Conservation (phyloP, 2,329 filamentous ascomycete genomes). For the Curvularia spicifera region DNA sequence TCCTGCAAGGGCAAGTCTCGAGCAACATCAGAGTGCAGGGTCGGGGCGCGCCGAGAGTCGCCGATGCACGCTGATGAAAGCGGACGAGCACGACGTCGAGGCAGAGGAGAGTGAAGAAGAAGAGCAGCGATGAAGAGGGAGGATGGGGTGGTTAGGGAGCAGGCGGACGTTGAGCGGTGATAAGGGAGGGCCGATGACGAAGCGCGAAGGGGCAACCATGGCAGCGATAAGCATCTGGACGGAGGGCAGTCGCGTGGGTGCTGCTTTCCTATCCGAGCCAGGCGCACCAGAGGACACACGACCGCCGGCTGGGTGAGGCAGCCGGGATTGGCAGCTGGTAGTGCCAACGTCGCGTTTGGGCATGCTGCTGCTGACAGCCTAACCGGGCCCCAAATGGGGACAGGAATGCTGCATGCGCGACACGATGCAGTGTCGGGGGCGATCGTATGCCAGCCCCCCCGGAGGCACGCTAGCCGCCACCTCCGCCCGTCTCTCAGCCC, state of each 20-base stretch:
- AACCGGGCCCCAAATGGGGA: neutral
- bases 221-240: slow-evolving; percentile 20
- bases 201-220: neutral
- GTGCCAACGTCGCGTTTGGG: too few relatives aligned
- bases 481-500: slow-evolving; percentile 21
- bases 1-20: slow-evolving; percentile 26
- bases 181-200: slow-evolving; percentile 15
- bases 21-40: slow-evolving; percentile 41
- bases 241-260: slow-evolving; percentile 31
- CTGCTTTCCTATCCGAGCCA: slow-evolving; percentile 4
- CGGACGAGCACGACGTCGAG: slow-evolving; percentile 1
- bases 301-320: neutral
- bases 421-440: slow-evolving; percentile 6
- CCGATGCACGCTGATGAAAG: slow-evolving; percentile 12
- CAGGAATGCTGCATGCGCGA: slow-evolving; percentile 16
- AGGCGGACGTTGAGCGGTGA: slow-evolving; percentile 10
- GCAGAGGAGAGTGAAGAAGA: slow-evolving; percentile 3
- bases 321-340: too few relatives aligned
- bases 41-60: slow-evolving; percentile 20
- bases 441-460: slow-evolving; percentile 19
- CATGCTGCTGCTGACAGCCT: neutral
- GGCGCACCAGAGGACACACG: slow-evolving; percentile 7
- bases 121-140: neutral
- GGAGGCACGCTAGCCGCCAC: slow-evolving; percentile 20
- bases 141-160: neutral